A percentile compares a stretch with the other conserved stretches of the same genome.
These are phyloP conservation scores for Tolypocladium capitatum DNA, from an alignment of 2,329 filamentous ascomycete species.

Conservation along the genomic window DNA sequence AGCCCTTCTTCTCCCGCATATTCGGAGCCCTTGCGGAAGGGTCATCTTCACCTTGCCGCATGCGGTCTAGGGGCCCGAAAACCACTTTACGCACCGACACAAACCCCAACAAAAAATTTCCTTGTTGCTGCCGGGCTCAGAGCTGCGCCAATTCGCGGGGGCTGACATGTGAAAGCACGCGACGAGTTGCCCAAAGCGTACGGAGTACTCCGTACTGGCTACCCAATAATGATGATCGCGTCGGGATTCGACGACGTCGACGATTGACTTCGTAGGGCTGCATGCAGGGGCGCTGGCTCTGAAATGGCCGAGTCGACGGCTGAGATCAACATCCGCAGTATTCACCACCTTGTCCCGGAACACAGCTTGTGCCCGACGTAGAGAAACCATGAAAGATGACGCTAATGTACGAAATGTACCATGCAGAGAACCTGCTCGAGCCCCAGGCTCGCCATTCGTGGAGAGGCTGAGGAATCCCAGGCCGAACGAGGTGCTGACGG, in stretches of 20 bases:
- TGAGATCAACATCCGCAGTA: constrained; percentile 22
- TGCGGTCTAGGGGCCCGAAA: background rate
- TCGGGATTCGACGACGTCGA: too few species aligned
- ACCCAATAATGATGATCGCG: too few species aligned
- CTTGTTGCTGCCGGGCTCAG: background rate
- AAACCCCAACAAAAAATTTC: constrained; percentile 1
- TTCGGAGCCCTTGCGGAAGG: too few species aligned
- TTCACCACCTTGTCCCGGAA: constrained; percentile 25
- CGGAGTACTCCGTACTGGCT: too few species aligned
- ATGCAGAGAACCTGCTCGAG: constrained; percentile 47
- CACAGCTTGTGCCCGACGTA: constrained; percentile 47
- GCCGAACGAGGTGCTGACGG: constrained; percentile 38
- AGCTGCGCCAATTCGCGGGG: background rate
- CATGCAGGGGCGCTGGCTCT: too few species aligned
- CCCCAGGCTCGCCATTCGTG: constrained; percentile 42
- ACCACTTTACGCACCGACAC: background rate
- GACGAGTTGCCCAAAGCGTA: background rate
- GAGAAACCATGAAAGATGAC: constrained; percentile 45
- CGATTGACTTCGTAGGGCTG: too few species aligned
- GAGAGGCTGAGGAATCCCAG: constrained; percentile 57
- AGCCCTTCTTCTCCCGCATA: too few species aligned
- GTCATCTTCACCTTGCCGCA: background rate
- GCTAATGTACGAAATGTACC: constrained; percentile 52
- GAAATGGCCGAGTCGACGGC: too few species aligned
- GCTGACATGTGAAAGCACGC: constrained; percentile 2